Percentiles rank a stretch among this genome's conserved stretches.
Conservation (phyloP, 169 alveolate species). For the Amoebophrya sp. region DNA sequence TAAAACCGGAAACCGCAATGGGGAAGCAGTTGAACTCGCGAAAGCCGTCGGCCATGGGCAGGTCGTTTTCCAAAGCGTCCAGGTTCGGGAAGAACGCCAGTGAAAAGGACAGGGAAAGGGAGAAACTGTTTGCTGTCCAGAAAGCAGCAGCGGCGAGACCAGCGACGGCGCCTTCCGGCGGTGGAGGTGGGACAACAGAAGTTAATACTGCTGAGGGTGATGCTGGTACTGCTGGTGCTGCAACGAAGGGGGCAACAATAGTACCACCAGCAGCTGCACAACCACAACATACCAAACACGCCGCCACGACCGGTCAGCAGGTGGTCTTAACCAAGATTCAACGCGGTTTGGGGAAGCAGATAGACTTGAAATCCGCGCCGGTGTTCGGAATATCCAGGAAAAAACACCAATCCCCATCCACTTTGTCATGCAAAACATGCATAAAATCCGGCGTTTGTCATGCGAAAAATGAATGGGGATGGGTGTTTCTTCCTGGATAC, state of each 20-base stretch:
- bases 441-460: too few species aligned
- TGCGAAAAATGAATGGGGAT: too few species aligned
- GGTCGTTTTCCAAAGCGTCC: not conserved
- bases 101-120: not conserved
- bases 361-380: not conserved
- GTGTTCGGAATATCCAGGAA: not conserved
- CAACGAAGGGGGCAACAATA: not conserved
- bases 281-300: too few species aligned
- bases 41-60: not conserved
- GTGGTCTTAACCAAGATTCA: not conserved
- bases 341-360: not conserved
- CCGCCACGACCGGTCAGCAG: too few species aligned
- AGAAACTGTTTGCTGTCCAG: not conserved
- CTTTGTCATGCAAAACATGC: too few species aligned
- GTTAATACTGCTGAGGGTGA: not conserved
- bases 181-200: not conserved
- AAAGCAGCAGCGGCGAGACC: too few species aligned
- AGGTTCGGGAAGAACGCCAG: not conserved
- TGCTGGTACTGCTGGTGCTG: not conserved
- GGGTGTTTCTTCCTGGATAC: too few species aligned
- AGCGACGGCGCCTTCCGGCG: not conserved
- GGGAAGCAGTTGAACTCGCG: not conserved
- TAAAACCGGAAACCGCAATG: not conserved
- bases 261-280: too few species aligned
- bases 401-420: too few species aligned